Percentiles rank a stretch among this genome's conserved stretches.
These are phyloP conservation scores for Massospora cicadina DNA, from an alignment of 371 early-diverging fungal species.

Conservation along the genomic window DNA sequence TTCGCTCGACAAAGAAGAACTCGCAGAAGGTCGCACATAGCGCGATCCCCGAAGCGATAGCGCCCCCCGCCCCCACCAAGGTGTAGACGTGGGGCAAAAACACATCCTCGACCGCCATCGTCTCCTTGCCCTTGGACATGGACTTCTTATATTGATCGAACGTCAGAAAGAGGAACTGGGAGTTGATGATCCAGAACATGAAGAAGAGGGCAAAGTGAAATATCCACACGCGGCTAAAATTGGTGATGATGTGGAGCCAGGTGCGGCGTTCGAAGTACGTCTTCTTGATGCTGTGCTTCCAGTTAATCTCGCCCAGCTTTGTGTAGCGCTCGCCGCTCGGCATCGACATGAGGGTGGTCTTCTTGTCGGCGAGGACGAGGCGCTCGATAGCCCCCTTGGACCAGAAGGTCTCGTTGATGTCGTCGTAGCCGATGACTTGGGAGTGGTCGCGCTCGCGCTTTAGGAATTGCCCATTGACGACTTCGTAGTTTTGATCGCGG, in stretches of 20 bases:
- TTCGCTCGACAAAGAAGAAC: constrained; percentile 42
- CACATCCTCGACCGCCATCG: constrained; percentile 38
- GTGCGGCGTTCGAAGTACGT: constrained; percentile 78
- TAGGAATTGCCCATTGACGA: constrained; percentile 43
- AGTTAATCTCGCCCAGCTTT: constrained; percentile 42
- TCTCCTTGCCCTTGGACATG: background rate
- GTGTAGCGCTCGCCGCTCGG: constrained; percentile 44
- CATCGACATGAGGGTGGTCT: constrained; percentile 32
- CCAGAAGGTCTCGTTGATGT: constrained; percentile 82
- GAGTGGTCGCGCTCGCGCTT: constrained; percentile 69
- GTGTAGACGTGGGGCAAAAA: constrained; percentile 27
- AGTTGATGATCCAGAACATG: constrained; percentile 59
- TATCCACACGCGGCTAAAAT: constrained; percentile 76
- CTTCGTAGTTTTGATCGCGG: constrained; percentile 56
- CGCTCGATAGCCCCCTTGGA: constrained; percentile 14
- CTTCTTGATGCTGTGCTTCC: constrained; percentile 53
- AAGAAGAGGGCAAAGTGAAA: constrained; percentile 67
- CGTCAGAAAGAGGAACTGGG: constrained; percentile 39
- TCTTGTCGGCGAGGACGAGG: constrained; percentile 23
- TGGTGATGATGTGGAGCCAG: constrained; percentile 66
- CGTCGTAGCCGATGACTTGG: constrained; percentile 69
- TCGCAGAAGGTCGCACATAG: constrained; percentile 48
- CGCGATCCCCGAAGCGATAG: constrained; percentile 45
- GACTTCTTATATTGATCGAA: constrained; percentile 16
- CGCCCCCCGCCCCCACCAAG: constrained; percentile 30